phyloP scores from a whole-genome alignment of 371 early-diverging fungal species.

The Mortierella sp. region DNA sequence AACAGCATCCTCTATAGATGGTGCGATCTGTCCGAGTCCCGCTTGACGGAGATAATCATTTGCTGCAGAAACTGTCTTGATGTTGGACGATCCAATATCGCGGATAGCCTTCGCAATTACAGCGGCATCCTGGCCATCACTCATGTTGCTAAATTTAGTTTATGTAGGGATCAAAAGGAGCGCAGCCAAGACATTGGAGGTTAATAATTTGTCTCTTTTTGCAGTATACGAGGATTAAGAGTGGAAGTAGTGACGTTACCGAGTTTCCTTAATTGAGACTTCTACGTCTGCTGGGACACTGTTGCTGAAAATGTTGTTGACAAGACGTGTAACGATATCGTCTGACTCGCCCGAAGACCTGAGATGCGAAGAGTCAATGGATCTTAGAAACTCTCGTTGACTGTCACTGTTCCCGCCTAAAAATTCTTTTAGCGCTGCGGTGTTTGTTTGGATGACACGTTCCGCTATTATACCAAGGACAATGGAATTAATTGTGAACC shows the following conservation, averaged over 20 bases:
- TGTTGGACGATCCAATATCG: slow-evolving; percentile 69
- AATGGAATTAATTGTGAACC: no score
- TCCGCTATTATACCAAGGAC: slow-evolving; percentile 23
- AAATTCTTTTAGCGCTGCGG: slow-evolving; percentile 35
- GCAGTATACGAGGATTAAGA: background rate
- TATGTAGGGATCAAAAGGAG: background rate
- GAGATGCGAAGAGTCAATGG: slow-evolving; percentile 31
- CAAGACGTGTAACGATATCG: slow-evolving; percentile 37
- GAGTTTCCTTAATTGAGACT: slow-evolving; percentile 37
- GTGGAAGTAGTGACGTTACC: slow-evolving; percentile 19
- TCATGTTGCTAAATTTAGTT: slow-evolving; percentile 39
- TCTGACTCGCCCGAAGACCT: slow-evolving; percentile 45
- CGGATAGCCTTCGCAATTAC: slow-evolving; percentile 59
- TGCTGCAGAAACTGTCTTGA: slow-evolving; percentile 57
- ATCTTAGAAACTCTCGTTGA: slow-evolving; percentile 34
- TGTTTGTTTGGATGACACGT: slow-evolving; percentile 33
- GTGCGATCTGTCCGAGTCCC: slow-evolving; percentile 47
- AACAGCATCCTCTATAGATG: slow-evolving; percentile 70
- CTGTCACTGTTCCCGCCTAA: background rate
- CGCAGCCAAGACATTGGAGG: no score
- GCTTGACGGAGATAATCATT: slow-evolving; percentile 61
- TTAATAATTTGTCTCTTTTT: no score
- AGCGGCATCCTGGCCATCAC: slow-evolving; percentile 34
- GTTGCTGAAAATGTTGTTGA: slow-evolving; percentile 38
- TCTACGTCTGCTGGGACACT: slow-evolving; percentile 30